phyloP scores from a whole-genome alignment of 2,329 filamentous ascomycete genomes.

The Pyrenophora teres region DNA sequence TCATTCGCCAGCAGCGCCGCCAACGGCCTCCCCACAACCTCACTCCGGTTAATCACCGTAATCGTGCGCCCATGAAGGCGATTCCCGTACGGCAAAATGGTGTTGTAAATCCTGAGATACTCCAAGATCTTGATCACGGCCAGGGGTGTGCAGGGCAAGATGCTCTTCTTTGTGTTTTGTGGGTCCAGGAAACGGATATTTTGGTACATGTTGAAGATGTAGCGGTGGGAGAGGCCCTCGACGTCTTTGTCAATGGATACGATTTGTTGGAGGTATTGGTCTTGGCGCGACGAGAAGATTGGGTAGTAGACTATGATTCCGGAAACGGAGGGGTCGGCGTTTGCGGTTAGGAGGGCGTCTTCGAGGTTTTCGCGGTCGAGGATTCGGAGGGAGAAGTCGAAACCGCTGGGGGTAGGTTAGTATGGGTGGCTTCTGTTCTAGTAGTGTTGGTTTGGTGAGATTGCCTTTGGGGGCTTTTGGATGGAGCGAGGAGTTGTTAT shows the following conservation, averaged over 20 bases:
- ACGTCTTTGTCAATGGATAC: constrained; percentile 91
- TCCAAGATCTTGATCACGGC: constrained; percentile 97
- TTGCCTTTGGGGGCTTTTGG: no score
- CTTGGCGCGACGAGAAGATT: constrained; percentile 88
- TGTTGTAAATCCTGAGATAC: constrained; percentile 94
- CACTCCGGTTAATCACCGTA: constrained; percentile 93
- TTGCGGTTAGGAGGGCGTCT: constrained; percentile 83
- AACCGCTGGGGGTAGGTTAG: constrained; percentile 65
- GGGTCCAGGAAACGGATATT: constrained; percentile 94
- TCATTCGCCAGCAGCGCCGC: constrained; percentile 95
- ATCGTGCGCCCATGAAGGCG: constrained; percentile 91
- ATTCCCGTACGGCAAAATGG: constrained; percentile 89
- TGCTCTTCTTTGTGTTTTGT: constrained; percentile 79
- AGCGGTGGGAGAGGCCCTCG: constrained; percentile 89
- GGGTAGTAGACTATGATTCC: constrained; percentile 98
- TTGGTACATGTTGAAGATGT: constrained; percentile 99
- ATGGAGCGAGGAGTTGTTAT: no score
- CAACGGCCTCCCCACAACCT: constrained; percentile 91
- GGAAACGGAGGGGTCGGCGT: constrained; percentile 75
- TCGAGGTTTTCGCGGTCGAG: constrained; percentile 88
- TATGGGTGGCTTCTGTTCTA: background rate
- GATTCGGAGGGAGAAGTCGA: constrained; percentile 82
- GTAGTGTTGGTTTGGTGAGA: no score
- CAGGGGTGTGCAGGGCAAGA: constrained; percentile 92
- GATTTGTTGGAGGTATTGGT: constrained; percentile 94